Evolutionary conservation across 2,329 filamentous ascomycete genomes (phyloP), one percentile per base, ranked within the genome.

Genomic region (Fusarium fracticaudum): DNA sequence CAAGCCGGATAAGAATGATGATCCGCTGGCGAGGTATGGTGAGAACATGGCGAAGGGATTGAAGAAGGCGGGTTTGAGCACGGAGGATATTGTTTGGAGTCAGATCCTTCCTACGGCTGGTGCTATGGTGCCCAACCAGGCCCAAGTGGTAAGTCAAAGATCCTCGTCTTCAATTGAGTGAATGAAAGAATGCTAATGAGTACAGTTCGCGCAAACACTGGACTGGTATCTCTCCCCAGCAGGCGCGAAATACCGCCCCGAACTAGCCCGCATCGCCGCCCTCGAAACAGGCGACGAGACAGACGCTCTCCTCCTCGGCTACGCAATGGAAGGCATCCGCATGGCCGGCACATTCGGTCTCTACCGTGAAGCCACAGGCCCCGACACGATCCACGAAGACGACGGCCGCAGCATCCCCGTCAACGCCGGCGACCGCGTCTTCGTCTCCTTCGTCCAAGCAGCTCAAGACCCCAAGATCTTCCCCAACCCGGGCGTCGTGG

Each of bases 301-400:
- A 0, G 91, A 94, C 72, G 86, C 90, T 3, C 83, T 89, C 40
- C 85, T 96, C 6, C 86, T 92, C 3, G 91, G 90, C 44, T 95
- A 94, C 78, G 90, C 89, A 48, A 86, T 92, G 85, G 94, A 94
- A 81, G 93, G 91, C 22, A 87, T 93, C 63, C 91, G 93, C 44
- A 85, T 95, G 60, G 89, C 90, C 8, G 90, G 91, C 17, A 89
- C 89, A 0, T 89, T 90, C 26, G 88, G 88, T 15, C 85, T 90
- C 4, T 91, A 90, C 83, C 89, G 91, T 44, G 84, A 89, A 63
- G 88, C 87, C 6, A 81, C 85, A 1, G 80, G 78, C 0, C 78
- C 82, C 24, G 85, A 87, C 57, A 83, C 84, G 4, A 85, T 89
- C 53, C 67, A 81, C 40, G 84, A 90, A 55, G 86, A 90, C 33